Evolutionary conservation across 208 protist species (phyloP).

Genomic region (Crithidia bombi): DNA sequence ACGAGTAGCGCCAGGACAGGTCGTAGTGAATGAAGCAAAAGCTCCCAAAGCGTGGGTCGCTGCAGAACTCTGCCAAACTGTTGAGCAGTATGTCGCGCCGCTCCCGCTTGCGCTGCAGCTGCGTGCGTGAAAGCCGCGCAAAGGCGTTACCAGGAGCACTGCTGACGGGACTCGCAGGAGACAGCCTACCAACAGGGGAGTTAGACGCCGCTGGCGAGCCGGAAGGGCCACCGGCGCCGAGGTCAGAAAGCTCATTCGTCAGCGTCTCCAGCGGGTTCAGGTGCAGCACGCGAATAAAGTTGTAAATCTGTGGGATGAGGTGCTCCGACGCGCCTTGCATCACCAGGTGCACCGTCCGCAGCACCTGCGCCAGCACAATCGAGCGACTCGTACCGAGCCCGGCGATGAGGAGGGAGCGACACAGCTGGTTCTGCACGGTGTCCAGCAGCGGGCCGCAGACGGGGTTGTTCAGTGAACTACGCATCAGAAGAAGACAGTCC

Average conservation of each 20-base stretch:
- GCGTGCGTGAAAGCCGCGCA: slow-evolving; percentile 23
- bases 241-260: slow-evolving; percentile 44
- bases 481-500: slow-evolving; percentile 56
- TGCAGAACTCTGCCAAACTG: slow-evolving; percentile 86
- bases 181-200: neutral
- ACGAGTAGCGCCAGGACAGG: slow-evolving; percentile 73
- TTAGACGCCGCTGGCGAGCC: slow-evolving; percentile 13
- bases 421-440: slow-evolving; percentile 72
- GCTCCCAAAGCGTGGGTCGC: slow-evolving; percentile 56
- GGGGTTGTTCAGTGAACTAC: slow-evolving; percentile 18
- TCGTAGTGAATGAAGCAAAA: slow-evolving; percentile 91
- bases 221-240: neutral
- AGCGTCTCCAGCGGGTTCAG: slow-evolving; percentile 72
- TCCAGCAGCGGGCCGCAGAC: slow-evolving; percentile 41
- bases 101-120: slow-evolving; percentile 56
- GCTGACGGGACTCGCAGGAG: slow-evolving; percentile 22
- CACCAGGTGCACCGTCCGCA: slow-evolving; percentile 81
- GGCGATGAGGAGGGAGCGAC: slow-evolving; percentile 74
- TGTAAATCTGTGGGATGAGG: slow-evolving; percentile 82
- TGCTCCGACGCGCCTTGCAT: slow-evolving; percentile 45
- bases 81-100: slow-evolving; percentile 84
- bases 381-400: slow-evolving; percentile 64
- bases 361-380: slow-evolving; percentile 84
- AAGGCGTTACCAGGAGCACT: slow-evolving; percentile 7
- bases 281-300: slow-evolving; percentile 85